phyloP scores from a whole-genome alignment of 2,329 filamentous ascomycete genomes.

The Ophidiomyces ophidiicola region DNA sequence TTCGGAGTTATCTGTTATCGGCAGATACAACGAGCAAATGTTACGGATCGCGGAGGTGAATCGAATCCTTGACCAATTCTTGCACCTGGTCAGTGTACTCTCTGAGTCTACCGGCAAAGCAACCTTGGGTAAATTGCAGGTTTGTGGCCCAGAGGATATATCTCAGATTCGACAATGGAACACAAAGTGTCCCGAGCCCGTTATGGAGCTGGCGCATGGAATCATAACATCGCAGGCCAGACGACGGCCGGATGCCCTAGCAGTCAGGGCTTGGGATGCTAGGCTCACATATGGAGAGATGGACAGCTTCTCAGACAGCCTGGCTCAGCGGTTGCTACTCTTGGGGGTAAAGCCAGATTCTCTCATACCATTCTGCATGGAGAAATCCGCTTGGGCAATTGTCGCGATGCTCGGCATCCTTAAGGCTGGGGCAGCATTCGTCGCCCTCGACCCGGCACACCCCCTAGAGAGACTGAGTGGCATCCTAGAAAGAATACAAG shows the following conservation, averaged over 20 bases:
- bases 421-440: slow-evolving; percentile 15
- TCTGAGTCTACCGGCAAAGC: too few species aligned
- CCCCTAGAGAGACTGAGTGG: slow-evolving; percentile 32
- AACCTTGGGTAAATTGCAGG: too few species aligned
- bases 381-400: slow-evolving; percentile 14
- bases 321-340: slow-evolving; percentile 9
- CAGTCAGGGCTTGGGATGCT: slow-evolving; percentile 18
- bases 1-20: too few species aligned
- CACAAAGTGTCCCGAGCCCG: slow-evolving; percentile 2
- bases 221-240: slow-evolving; percentile 11
- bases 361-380: slow-evolving; percentile 13
- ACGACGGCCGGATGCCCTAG: slow-evolving; percentile 12
- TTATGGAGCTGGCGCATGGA: slow-evolving; percentile 14
- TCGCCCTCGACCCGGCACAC: slow-evolving; percentile 12
- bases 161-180: slow-evolving; percentile 7
- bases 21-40: too few species aligned
- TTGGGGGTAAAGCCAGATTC: slow-evolving; percentile 9
- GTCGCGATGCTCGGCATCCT: slow-evolving; percentile 15
- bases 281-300: slow-evolving; percentile 14
- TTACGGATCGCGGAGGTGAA: too few species aligned
- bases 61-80: too few species aligned
- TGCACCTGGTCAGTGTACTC: too few species aligned
- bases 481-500: slow-evolving; percentile 48
- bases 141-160: too few species aligned
- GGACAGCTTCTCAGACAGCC: slow-evolving; percentile 16